Evolutionary conservation across 352 stramenopile species (phyloP), one percentile per base, ranked within the genome.

Genomic region (Paralagenidium karlingii): DNA sequence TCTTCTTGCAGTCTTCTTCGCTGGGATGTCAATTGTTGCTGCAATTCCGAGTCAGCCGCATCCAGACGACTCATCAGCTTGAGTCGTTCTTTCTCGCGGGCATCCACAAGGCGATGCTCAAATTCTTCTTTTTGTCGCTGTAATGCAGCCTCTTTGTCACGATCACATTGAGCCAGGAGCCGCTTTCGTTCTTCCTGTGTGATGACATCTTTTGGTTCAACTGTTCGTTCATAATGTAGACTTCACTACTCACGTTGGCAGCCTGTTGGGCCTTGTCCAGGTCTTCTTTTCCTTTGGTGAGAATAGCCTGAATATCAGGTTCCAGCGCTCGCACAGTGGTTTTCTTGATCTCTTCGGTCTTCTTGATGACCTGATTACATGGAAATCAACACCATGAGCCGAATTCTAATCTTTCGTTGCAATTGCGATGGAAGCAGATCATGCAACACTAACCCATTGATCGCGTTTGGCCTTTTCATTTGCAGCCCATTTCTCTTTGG

Each of bases 321-420:
- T 89, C 75, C 13, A 89, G 43, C 5, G 75, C 71, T 33, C 77
- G 69, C 15, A 89, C 63, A 0, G 75, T 86, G 24, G 64, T 77
- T 39, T 86, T 89, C 51, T 89, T 89, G 47, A 86, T 85, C 48
- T 89, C 75, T 30, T 84, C 75, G 1, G 71, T 89, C 51, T 89
- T 88, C 43, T 84, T 82, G 12, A 61, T 49, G 44, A 88, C 78
- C 51, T 58, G 28, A 24, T 9, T 26, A 24, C 6, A 38, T 8
- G n/a, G 8, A 12, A 18, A 39, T 18, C 25, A 24, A 39, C 34
- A 21, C 29, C 30, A 29, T 32, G 8, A n/a, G 12, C 12, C 18
- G 12, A 8, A 15, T 24, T 3, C 20, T 15, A n/a, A 19, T 19
- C 8, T 21, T 7, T 9, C 5, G 18, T 25, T n/a, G 18, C 15